A percentile compares a stretch with the other conserved stretches of the same genome.
Evolutionary conservation across 805 yeast genomes (phyloP).

Genomic region (Isabelozyma heimii): DNA sequence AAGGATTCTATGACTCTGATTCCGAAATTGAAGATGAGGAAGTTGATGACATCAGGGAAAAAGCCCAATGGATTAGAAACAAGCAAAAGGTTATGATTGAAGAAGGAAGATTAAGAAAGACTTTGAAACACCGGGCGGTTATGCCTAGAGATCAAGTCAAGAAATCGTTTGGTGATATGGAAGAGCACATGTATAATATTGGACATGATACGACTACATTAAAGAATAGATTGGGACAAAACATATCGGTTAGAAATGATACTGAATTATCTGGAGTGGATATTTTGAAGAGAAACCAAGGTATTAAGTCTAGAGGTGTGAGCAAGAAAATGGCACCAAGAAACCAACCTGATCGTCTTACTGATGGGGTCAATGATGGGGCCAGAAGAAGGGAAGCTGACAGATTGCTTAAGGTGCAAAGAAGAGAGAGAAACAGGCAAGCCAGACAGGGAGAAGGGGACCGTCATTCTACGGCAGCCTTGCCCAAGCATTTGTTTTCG

Average conservation of each 20-base stretch:
- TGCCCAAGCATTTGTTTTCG: constrained; percentile 91
- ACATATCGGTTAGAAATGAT: constrained; percentile 32
- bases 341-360: constrained; percentile 73
- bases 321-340: constrained; percentile 48
- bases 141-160: constrained; percentile 88
- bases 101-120: constrained; percentile 83
- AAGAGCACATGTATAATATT: constrained; percentile 80
- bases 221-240: constrained; percentile 42
- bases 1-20: constrained; percentile 95
- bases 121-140: constrained; percentile 79
- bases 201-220: constrained; percentile 83
- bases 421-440: constrained; percentile 88
- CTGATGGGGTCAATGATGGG: constrained; percentile 84
- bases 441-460: constrained; percentile 97
- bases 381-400: constrained; percentile 80
- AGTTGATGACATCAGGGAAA: constrained; percentile 66
- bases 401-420: constrained; percentile 81
- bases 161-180: constrained; percentile 76
- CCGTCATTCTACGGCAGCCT: constrained; percentile 77
- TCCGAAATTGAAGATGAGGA: constrained; percentile 54
- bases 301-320: constrained; percentile 35
- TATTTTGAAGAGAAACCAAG: constrained; percentile 60
- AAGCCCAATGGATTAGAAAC: constrained; percentile 94
- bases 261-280: constrained; percentile 70
- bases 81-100: constrained; percentile 92